These are phyloP conservation scores for Pascua guehoae DNA, from an alignment of 1,284 basidiomycete genomes.

Conservation along the genomic window DNA sequence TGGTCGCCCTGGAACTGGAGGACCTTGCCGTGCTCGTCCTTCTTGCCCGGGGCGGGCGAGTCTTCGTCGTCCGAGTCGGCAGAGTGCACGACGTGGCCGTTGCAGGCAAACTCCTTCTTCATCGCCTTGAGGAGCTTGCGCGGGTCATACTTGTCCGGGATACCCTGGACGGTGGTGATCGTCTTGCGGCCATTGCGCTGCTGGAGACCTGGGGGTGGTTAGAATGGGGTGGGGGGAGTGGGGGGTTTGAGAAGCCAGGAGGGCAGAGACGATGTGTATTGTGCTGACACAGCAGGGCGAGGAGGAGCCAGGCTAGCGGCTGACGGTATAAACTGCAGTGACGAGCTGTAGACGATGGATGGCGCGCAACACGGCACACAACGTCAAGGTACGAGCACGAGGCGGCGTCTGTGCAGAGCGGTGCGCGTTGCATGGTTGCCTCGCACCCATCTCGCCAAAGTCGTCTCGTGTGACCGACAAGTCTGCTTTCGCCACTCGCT, in stretches of 20 bases:
- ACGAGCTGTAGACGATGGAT: background rate
- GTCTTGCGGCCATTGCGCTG: conserved; percentile 99
- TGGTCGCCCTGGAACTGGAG: conserved; percentile 99
- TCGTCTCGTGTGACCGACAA: too few relatives aligned
- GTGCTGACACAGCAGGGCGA: background rate
- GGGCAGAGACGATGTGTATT: too few relatives aligned
- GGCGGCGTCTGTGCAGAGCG: too few relatives aligned
- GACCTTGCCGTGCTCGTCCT: conserved; percentile 94
- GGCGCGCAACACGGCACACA: background rate
- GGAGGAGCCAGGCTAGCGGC: background rate
- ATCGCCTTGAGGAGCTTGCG: conserved; percentile 99
- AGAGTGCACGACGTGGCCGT: conserved; percentile 80
- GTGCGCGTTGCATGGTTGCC: too few relatives aligned
- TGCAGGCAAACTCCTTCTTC: conserved; percentile 99
- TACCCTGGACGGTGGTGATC: conserved; percentile 93
- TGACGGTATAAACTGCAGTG: background rate
- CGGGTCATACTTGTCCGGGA: conserved; percentile 92
- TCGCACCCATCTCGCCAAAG: too few relatives aligned
- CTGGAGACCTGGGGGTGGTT: conserved; percentile 63
- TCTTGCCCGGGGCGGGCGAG: conserved; percentile 56
- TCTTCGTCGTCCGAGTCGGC: conserved; percentile 46
- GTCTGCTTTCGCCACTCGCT: too few relatives aligned
- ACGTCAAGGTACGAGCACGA: too few relatives aligned
- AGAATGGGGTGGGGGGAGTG: too few relatives aligned
- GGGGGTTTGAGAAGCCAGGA: too few relatives aligned